Evolutionary conservation across 2,329 filamentous ascomycete genomes (phyloP).

Genomic region (Bisporella sp.): DNA sequence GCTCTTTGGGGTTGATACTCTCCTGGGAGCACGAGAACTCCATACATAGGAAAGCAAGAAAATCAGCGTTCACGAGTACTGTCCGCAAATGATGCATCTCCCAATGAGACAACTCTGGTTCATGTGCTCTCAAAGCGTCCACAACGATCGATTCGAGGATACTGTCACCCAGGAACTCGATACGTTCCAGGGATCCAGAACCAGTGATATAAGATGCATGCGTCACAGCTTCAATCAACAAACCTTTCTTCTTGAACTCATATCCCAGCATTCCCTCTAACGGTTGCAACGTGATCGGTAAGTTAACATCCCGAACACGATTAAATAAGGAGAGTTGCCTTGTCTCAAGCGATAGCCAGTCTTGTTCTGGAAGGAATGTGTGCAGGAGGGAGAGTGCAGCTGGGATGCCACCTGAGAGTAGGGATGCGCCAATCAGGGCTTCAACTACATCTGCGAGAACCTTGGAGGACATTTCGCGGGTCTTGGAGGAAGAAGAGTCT

Average conservation of each 20-base stretch:
- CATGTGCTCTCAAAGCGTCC: slow-evolving; percentile 40
- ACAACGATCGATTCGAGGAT: slow-evolving; percentile 75
- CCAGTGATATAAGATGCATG: slow-evolving; percentile 55
- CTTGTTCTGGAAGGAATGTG: slow-evolving; percentile 54
- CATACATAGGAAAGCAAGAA: slow-evolving; percentile 72
- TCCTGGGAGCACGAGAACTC: slow-evolving; percentile 37
- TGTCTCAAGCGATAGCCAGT: slow-evolving; percentile 42
- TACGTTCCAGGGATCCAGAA: slow-evolving; percentile 55
- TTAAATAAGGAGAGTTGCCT: slow-evolving; percentile 38
- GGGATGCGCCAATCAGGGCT: slow-evolving; percentile 72
- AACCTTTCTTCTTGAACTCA: slow-evolving; percentile 56
- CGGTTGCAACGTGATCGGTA: slow-evolving; percentile 32
- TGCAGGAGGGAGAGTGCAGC: slow-evolving; percentile 59
- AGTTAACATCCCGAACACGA: slow-evolving; percentile 29
- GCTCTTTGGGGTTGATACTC: slow-evolving; percentile 12
- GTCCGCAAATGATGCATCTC: slow-evolving; percentile 73
- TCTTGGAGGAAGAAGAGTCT: slow-evolving; percentile 10
- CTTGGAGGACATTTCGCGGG: slow-evolving; percentile 58
- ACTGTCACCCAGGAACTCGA: slow-evolving; percentile 85
- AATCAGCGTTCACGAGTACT: slow-evolving; percentile 71
- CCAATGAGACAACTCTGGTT: slow-evolving; percentile 41
- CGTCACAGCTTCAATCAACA: slow-evolving; percentile 75
- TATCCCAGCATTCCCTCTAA: slow-evolving; percentile 67
- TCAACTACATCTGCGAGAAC: slow-evolving; percentile 83
- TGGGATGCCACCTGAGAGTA: slow-evolving; percentile 57